These are phyloP conservation scores for Colletotrichum chlorophyti DNA, from an alignment of 2,329 filamentous ascomycete genomes.

Conservation along the genomic window DNA sequence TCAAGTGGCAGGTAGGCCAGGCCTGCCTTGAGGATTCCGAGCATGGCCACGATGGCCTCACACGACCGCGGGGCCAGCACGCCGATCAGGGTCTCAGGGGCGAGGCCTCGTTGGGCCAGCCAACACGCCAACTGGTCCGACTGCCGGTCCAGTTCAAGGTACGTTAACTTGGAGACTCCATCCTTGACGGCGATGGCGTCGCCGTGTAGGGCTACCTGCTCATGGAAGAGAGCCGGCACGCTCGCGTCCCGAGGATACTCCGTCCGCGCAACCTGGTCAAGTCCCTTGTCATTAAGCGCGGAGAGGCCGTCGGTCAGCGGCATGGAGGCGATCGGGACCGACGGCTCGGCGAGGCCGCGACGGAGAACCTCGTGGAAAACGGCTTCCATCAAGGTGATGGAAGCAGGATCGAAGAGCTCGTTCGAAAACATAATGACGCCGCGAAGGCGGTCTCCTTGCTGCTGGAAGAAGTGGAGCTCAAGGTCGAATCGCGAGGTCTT, in stretches of 20 bases:
- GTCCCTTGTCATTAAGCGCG: conserved; percentile 21
- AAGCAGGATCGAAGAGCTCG: neutral
- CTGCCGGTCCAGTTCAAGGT: conserved; percentile 31
- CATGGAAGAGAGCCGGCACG: conserved; percentile 32
- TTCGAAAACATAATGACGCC: conserved; percentile 30
- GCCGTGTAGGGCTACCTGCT: conserved; percentile 23
- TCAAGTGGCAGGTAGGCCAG: conserved; percentile 31
- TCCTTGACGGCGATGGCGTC: conserved; percentile 32
- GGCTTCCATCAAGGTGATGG: conserved; percentile 32
- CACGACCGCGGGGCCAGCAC: conserved; percentile 33
- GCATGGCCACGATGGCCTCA: conserved; percentile 26
- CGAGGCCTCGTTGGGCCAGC: conserved; percentile 8
- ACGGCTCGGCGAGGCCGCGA: neutral
- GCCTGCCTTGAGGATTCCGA: conserved; percentile 29
- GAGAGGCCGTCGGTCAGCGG: neutral
- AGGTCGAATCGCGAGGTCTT: conserved; percentile 4
- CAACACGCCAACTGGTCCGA: conserved; percentile 32
- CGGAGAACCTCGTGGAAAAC: conserved; percentile 9
- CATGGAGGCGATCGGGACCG: neutral
- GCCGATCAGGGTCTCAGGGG: conserved; percentile 28
- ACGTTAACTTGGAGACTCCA: conserved; percentile 24
- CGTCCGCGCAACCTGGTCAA: conserved; percentile 1
- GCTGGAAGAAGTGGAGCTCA: conserved; percentile 33
- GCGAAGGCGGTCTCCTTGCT: conserved; percentile 9
- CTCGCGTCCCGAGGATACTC: conserved; percentile 30